Evolutionary conservation across 305 asterid genomes (phyloP).

Genomic region (Salvia sclarea): DNA sequence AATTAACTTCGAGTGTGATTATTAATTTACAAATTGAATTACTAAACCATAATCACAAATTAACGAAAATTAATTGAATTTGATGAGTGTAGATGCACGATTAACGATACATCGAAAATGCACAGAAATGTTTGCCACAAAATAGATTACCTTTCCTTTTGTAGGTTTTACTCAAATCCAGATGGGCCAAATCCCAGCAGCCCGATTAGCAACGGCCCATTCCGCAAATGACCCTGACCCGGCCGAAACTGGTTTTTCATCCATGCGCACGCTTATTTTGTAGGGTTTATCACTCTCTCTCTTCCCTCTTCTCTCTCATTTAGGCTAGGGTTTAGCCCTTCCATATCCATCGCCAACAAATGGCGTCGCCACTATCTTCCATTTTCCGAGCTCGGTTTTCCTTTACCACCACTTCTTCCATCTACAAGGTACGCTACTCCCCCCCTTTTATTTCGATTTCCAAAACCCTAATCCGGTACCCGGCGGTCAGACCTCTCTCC

Average conservation of each 20-base stretch:
- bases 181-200: too few relatives aligned
- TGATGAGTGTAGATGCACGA: too few relatives aligned
- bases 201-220: neutral
- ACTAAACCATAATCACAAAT: too few relatives aligned
- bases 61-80: too few relatives aligned
- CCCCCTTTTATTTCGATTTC: conserved; percentile 36
- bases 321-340: conserved; percentile 40
- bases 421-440: conserved; percentile 41
- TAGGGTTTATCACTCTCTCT: conserved; percentile 39
- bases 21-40: too few relatives aligned
- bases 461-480: conserved; percentile 40
- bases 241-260: conserved; percentile 8
- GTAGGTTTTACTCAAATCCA: too few relatives aligned
- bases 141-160: too few relatives aligned
- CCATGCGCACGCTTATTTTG: neutral
- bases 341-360: conserved; percentile 31
- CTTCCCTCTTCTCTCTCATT: neutral
- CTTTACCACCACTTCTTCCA: conserved; percentile 28
- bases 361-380: conserved; percentile 56
- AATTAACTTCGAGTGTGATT: too few relatives aligned
- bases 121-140: too few relatives aligned
- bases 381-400: conserved; percentile 51
- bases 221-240: neutral
- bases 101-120: too few relatives aligned
- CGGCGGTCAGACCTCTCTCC: conserved; percentile 39